Base-by-base conservation (phyloP, 2,329 filamentous ascomycete species). In the Diaporthe sp. region DNA sequence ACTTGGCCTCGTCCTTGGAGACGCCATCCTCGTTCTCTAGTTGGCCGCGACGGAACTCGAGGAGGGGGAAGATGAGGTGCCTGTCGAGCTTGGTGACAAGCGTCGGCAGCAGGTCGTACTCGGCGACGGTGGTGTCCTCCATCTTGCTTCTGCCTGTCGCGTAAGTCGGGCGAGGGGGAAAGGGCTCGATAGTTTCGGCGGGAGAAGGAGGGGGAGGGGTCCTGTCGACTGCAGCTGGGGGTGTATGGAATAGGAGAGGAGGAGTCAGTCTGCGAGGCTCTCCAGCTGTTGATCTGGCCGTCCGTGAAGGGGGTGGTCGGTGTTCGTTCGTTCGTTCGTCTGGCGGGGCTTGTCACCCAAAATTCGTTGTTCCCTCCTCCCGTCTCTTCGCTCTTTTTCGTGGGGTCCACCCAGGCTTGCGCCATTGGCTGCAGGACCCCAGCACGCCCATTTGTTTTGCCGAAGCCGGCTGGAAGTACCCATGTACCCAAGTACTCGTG, bases 21-120 rank as follows among this genome's bases (percentile, higher is more conserved):
- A 86, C 85, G 76, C 89, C 88, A 81, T 89, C 90, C 80, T 92
- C 91, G 82, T 95, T 94, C 84, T 95, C 93, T 79, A 98, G 93
- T 84, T 95, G 92, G 83, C 93, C 92, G 82, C 93, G 93, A 82
- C 94, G 90, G 86, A 98, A 98, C 88, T 98, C 96, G 84, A 99
- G 93, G 78, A 99, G 91, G 79, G 97, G 97, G 88, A 98, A 99
- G 83, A 98, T 94, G 81, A 99, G 90, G 85, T 99, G 97, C 80
- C 97, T 93, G 89, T 98, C 97, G 85, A 99, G 94, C 85, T 97
- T 93, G 80, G 93, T 93, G 84, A 98, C 94, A 82, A 99, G 89
- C 87, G 96, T 95, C 81, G 95, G 94, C 81, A 98, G 91, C 78
- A 98, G 80, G 79, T 85, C 82, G 79, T 82, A 84, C 71, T 83